A percentile compares a stretch with the other conserved stretches of the same genome.
Evolutionary conservation across 1,139 yeast species (phyloP).

Genomic region (Suhomyces atakaporum): DNA sequence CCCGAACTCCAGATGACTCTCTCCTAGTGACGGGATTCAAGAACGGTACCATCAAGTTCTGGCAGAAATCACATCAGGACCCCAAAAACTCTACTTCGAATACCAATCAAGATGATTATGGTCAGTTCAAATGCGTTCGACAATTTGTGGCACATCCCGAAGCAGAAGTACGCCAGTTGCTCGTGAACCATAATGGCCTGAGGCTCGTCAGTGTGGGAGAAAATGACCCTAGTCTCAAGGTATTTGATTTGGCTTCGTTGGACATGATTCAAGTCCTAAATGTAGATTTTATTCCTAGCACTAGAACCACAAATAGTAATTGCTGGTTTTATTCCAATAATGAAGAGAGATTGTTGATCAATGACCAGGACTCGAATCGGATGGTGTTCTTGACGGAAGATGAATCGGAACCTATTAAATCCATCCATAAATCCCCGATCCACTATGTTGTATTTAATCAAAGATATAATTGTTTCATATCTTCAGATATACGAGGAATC

Average conservation of each 20-base stretch:
- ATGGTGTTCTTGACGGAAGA: conserved; percentile 26
- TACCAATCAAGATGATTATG: conserved; percentile 12
- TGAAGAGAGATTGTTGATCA: conserved; percentile 21
- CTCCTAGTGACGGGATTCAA: conserved; percentile 36
- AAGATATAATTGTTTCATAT: conserved; percentile 33
- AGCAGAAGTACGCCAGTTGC: conserved; percentile 15
- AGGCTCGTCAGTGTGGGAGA: conserved; percentile 34
- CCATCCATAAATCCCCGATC: conserved; percentile 34
- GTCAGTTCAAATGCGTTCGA: conserved; percentile 37
- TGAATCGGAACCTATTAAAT: conserved; percentile 12
- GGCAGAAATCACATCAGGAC: conserved; percentile 26
- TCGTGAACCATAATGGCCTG: conserved; percentile 20
- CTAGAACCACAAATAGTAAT: conserved; percentile 12
- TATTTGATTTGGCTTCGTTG: conserved; percentile 41
- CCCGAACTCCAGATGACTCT: conserved; percentile 13
- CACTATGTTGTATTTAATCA: conserved; percentile 29
- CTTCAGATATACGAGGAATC: conserved; percentile 42
- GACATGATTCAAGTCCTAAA: conserved; percentile 43
- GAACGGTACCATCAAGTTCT: conserved; percentile 45
- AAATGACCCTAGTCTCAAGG: conserved; percentile 28
- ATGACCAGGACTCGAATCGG: conserved; percentile 22
- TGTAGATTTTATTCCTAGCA: conserved; percentile 25
- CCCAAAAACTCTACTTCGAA: conserved; percentile 2
- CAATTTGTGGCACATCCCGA: conserved; percentile 35
- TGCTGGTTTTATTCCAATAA: conserved; percentile 24